phyloP scores from a whole-genome alignment of 2,329 filamentous ascomycete species.

The Monosporascus ibericus region DNA sequence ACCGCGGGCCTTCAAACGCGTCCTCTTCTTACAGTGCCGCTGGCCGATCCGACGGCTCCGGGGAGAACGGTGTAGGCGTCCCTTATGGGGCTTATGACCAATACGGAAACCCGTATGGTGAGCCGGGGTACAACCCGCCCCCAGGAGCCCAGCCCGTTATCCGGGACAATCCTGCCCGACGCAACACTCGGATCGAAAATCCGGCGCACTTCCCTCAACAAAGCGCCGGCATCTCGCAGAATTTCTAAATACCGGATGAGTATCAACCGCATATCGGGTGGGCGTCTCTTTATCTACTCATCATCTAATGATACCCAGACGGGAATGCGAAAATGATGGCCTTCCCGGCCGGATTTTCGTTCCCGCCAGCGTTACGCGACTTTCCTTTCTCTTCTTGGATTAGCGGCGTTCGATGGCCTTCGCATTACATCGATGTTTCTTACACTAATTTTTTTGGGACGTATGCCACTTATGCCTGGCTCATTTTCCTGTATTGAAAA shows the following conservation, averaged over 20 bases:
- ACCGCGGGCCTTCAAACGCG: slow-evolving; percentile 87
- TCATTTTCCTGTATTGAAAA: neutral
- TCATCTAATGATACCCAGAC: slow-evolving; percentile 16
- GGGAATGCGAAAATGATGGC: slow-evolving; percentile 1
- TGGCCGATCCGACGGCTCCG: slow-evolving; percentile 64
- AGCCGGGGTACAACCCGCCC: slow-evolving; percentile 33
- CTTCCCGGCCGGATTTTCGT: neutral
- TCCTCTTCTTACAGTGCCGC: slow-evolving; percentile 91
- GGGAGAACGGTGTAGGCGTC: slow-evolving; percentile 40
- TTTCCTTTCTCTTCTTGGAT: neutral
- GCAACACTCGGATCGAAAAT: slow-evolving; percentile 93
- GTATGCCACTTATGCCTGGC: neutral
- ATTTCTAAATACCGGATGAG: slow-evolving; percentile 59
- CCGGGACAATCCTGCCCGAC: slow-evolving; percentile 81
- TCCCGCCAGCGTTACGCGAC: neutral
- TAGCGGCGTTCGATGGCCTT: neutral
- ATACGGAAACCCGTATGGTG: slow-evolving; percentile 52
- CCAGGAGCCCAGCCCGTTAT: slow-evolving; percentile 69
- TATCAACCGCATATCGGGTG: neutral
- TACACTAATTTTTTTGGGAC: neutral
- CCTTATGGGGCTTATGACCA: slow-evolving; percentile 51
- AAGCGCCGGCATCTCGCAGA: slow-evolving; percentile 92
- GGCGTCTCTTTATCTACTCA: slow-evolving; percentile 2
- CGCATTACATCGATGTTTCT: neutral
- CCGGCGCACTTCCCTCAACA: slow-evolving; percentile 85